Evolutionary conservation across 305 asterid genomes (phyloP).

Genomic region (Fraxinus greggii): DNA sequence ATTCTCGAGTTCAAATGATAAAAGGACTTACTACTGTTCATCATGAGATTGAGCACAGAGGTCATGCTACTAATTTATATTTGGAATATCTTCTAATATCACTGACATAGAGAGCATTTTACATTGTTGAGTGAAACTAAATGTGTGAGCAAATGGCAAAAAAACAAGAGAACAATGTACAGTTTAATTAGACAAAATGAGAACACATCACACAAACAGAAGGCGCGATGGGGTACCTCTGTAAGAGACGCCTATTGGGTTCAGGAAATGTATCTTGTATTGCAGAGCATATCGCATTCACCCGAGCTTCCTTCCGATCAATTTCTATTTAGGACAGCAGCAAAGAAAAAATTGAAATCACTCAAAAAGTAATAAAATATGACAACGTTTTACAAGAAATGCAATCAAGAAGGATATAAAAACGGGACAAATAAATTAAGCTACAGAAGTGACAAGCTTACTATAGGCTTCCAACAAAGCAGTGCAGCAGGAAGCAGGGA

Average conservation of each 20-base stretch:
- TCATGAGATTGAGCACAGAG: background rate
- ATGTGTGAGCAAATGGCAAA: constrained; percentile 8
- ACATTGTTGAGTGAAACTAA: background rate
- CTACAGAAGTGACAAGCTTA: constrained; percentile 33
- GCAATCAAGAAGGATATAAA: constrained; percentile 16
- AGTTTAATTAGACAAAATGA: background rate
- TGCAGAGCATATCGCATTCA: constrained; percentile 79
- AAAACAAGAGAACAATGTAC: constrained; percentile 12
- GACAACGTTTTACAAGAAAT: background rate
- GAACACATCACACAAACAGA: constrained; percentile 9
- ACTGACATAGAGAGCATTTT: background rate
- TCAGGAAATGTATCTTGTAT: constrained; percentile 90
- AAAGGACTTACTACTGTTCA: background rate
- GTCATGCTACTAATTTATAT: background rate
- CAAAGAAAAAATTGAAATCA: constrained; percentile 18
- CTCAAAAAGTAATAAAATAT: background rate
- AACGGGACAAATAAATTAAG: constrained; percentile 17
- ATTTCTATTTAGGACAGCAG: constrained; percentile 51
- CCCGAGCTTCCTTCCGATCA: constrained; percentile 80
- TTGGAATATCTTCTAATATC: background rate
- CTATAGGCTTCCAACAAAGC: constrained; percentile 95
- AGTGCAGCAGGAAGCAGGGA: constrained; percentile 96
- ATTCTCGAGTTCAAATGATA: background rate
- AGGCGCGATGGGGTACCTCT: constrained; percentile 54
- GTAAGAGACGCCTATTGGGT: constrained; percentile 90